Evolutionary conservation across 345 rosid species (phyloP), one percentile per base, ranked within the genome.

Genomic region (Eucalyptus caleyi): DNA sequence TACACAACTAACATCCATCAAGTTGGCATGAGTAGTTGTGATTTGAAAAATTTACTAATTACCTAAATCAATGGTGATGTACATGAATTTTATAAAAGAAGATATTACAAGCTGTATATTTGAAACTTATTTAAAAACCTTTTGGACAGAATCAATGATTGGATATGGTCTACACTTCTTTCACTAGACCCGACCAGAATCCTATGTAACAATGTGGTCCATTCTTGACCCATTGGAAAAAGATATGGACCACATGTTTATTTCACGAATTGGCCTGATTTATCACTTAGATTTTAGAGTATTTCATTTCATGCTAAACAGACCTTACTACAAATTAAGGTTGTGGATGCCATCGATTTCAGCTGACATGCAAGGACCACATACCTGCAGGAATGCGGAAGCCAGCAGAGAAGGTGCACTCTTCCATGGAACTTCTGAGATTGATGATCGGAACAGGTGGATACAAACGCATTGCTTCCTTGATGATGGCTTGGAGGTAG

Each of bases 401-500:
- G 60, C 92, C 93, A 6, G 50, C 23, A 40, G 87, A 34, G 44
- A 93, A 62, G 14, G 88, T 86, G 91, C 92, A 91, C 16, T 92
- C 93, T 50, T 92, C 93, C 47, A 37, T 40, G 72, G 90, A 83
- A 37, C 49, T 87, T 8, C 91, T 89, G 4, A 72, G 89, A 30
- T 11, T 86, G 16, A 54, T 45, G 24, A 92, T 18, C 14, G 93
- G 89, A 18, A 45, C 87, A 0, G 93, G 88, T 5, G 93, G 93
- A 50, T 91, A 90, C 27, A 92, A 47, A 21, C 93, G 88, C 54
- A 91, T 9, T 10, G 90, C 53, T 85, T 92, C 92, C 87, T 92
- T 91, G 60, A 92, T 27, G 51, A 92, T 49, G 10, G 93, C 93
- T 54, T 92, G 91, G 37, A 93, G 92, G 86, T 87, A 90, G 51